Conservation (phyloP, 179 eudicot genomes). For the Silene noctiflora region DNA sequence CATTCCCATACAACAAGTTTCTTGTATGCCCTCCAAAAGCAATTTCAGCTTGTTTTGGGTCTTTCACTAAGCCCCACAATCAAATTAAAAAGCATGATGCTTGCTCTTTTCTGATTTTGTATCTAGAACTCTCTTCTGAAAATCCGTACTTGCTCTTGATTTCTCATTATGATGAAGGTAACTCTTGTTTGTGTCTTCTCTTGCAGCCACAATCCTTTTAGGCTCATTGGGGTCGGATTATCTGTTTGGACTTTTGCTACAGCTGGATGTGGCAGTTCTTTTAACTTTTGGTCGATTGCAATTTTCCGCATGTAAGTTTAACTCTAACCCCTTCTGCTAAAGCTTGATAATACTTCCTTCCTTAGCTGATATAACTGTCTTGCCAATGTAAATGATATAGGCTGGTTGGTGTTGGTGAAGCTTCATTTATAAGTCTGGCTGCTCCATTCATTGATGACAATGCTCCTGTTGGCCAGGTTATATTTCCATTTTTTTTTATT, state of each 20-base stretch:
- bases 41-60: background rate
- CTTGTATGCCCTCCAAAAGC: background rate
- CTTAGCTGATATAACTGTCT: background rate
- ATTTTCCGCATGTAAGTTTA: slow-evolving; percentile 72
- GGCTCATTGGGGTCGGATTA: slow-evolving; percentile 88
- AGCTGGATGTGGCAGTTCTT: slow-evolving; percentile 76
- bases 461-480: slow-evolving; percentile 83
- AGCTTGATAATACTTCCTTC: background rate
- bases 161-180: background rate
- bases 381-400: slow-evolving; percentile 35
- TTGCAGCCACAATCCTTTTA: slow-evolving; percentile 82
- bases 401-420: slow-evolving; percentile 97
- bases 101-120: background rate
- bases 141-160: background rate
- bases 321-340: background rate
- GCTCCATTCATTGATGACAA: slow-evolving; percentile 94
- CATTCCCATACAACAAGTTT: background rate
- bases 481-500: background rate
- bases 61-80: background rate
- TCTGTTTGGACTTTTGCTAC: slow-evolving; percentile 86
- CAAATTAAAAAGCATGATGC: background rate
- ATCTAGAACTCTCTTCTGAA: background rate
- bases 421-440: slow-evolving; percentile 91
- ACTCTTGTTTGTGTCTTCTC: background rate
- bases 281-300: slow-evolving; percentile 75